Percentiles rank a stretch among this genome's conserved stretches.
Evolutionary conservation across 495 filamentous ascomycete genomes (phyloP).

Genomic region (Parmelia sp.): DNA sequence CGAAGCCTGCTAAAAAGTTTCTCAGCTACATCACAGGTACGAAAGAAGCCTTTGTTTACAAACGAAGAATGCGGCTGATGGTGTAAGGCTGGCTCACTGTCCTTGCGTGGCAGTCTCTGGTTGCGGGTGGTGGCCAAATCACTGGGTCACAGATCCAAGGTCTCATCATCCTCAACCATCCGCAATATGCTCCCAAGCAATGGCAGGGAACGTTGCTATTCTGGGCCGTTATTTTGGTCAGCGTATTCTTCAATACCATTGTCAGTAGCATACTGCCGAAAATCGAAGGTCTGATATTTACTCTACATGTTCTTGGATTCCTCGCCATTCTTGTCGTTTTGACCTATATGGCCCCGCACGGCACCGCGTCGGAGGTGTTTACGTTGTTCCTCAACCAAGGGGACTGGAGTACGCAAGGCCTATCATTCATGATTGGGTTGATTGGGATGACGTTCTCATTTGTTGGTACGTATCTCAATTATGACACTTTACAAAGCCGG

Average conservation of each 20-base stretch:
- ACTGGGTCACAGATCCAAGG: conserved; percentile 37
- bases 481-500: too few species aligned
- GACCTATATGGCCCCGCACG: conserved; percentile 39
- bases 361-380: conserved; percentile 36
- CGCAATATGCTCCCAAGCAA: conserved; percentile 30
- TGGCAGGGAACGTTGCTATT: conserved; percentile 41
- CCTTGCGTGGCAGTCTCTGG: conserved; percentile 30
- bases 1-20: conserved; percentile 33
- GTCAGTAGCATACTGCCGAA: conserved; percentile 35
- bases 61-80: conserved; percentile 30
- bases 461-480: conserved; percentile 27
- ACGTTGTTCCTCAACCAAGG: conserved; percentile 42
- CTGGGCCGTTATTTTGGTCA: conserved; percentile 36
- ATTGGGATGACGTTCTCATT: conserved; percentile 38
- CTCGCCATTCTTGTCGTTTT: conserved; percentile 47
- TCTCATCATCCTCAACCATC: conserved; percentile 31
- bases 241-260: conserved; percentile 37
- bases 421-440: conserved; percentile 42
- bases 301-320: conserved; percentile 45
- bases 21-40: conserved; percentile 40
- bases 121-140: conserved; percentile 27
- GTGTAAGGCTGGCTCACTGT: conserved; percentile 40
- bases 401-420: conserved; percentile 37
- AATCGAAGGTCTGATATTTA: conserved; percentile 40
- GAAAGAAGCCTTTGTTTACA: conserved; percentile 10